phyloP scores from a whole-genome alignment of 1,284 basidiomycete species.

The Jaminaea rosea region DNA sequence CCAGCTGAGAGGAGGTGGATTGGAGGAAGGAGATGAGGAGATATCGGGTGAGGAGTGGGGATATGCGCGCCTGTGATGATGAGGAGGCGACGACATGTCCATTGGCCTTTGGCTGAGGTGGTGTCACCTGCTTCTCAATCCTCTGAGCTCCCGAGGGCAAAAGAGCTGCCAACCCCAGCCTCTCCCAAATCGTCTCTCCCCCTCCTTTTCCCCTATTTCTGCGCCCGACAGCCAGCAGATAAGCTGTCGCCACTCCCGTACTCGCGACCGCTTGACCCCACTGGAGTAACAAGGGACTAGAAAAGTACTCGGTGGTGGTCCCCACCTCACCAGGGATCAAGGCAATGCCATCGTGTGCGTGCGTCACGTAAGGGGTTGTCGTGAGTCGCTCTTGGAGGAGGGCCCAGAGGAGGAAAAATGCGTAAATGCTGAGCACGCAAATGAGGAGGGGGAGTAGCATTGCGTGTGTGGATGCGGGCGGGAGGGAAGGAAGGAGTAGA shows the following conservation, averaged over 20 bases:
- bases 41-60: slow-evolving; percentile 52
- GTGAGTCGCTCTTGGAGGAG: slow-evolving; percentile 44
- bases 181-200: slow-evolving; percentile 15
- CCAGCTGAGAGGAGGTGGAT: slow-evolving; percentile 83
- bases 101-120: neutral
- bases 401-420: slow-evolving; percentile 45
- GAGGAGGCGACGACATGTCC: slow-evolving; percentile 39
- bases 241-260: slow-evolving; percentile 66
- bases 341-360: neutral
- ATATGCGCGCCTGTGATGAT: slow-evolving; percentile 53
- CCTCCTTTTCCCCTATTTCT: too few species aligned
- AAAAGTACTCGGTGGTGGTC: slow-evolving; percentile 53
- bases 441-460: too few species aligned
- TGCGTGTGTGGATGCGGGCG: too few species aligned
- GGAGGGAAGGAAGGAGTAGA: too few species aligned
- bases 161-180: slow-evolving; percentile 34
- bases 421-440: too few species aligned
- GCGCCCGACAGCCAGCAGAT: slow-evolving; percentile 61
- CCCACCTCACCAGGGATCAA: neutral
- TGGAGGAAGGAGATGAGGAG: slow-evolving; percentile 61
- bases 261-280: slow-evolving; percentile 76
- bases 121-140: slow-evolving; percentile 4
- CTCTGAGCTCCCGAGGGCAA: slow-evolving; percentile 15
- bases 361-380: slow-evolving; percentile 30
- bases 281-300: slow-evolving; percentile 76